Evolutionary conservation across 176 grass and related monocot genomes (phyloP).

Genomic region (Rhynchospora pubera): DNA sequence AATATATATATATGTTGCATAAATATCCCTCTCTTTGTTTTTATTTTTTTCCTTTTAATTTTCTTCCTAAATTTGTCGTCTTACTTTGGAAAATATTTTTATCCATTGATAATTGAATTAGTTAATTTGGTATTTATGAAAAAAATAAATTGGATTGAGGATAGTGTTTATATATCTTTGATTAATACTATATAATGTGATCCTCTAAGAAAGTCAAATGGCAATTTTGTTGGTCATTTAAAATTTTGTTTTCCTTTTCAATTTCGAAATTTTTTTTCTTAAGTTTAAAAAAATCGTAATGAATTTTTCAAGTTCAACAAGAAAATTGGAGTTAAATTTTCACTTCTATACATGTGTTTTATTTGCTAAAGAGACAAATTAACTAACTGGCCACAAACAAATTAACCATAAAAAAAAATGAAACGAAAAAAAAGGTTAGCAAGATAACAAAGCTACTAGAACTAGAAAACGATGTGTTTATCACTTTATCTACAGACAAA

Average conservation of each 20-base stretch:
- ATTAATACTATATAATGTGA: neutral
- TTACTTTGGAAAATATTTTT: neutral
- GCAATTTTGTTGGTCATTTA: neutral
- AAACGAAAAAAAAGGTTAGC: neutral
- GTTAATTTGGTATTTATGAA: neutral
- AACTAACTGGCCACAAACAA: neutral
- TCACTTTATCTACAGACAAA: neutral
- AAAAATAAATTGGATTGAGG: neutral
- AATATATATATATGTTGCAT: neutral
- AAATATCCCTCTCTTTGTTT: neutral
- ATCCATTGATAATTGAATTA: neutral
- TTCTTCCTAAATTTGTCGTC: neutral
- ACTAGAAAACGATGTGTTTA: neutral
- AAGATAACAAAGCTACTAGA: constrained; percentile 2
- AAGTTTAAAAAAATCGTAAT: neutral
- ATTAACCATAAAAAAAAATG: neutral
- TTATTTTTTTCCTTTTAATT: neutral
- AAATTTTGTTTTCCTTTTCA: neutral
- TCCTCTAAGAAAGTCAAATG: neutral
- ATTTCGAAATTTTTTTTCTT: neutral
- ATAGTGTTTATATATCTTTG: neutral
- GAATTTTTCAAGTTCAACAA: neutral
- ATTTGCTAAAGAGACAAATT: neutral
- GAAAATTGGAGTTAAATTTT: neutral
- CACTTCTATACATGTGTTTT: neutral